Evolutionary conservation across 1,139 yeast genomes (phyloP), one percentile per base, ranked within the genome.

Genomic region (Yamadazyma epiphylla): DNA sequence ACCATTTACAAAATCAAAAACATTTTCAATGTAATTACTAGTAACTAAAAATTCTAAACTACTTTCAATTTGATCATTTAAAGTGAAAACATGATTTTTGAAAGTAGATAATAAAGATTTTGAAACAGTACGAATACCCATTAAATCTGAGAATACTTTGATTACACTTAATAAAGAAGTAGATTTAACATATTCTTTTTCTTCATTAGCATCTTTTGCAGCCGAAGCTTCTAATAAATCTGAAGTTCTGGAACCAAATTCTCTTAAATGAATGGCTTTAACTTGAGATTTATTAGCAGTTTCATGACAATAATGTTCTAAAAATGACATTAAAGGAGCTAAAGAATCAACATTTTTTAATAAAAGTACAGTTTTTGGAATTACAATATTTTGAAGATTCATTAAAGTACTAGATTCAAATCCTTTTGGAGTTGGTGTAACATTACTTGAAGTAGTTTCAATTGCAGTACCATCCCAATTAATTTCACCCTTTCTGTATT

Each of bases 211-310:
- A 13, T 35, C 31, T 13, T 46, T 53, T 15, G 35, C 33, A 15
- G 51, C 45, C 3, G 85, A 78, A 2, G 84, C 85, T 43, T 77
- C 85, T 32, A 80, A 63, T 30, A 80, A 55, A 51, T 80, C 83
- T 0, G 85, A 77, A 0, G 86, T 80, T 51, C 88, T 64, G 27
- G 81, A 80, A 2, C 81, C 73, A 33, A 80, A 60, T 24, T 76
- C 74, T 35, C 79, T 64, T 34, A 79, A 53, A 42, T 78, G 78
- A 5, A 79, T 55, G 1, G 80, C 84, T 42, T 67, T 71, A 26
- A 78, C 59, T 1, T 70, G 64, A 6, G 61, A 37, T 7, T 48
- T 44, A 5, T 50, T 35, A 10, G 20, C 20, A 10, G 9, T 17
- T 7, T 7, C 10, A 13, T 45, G 42, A 11, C 29, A 30, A 42